phyloP scores from a whole-genome alignment of 2,329 filamentous ascomycete species.

The Corinectria fuckeliana region DNA sequence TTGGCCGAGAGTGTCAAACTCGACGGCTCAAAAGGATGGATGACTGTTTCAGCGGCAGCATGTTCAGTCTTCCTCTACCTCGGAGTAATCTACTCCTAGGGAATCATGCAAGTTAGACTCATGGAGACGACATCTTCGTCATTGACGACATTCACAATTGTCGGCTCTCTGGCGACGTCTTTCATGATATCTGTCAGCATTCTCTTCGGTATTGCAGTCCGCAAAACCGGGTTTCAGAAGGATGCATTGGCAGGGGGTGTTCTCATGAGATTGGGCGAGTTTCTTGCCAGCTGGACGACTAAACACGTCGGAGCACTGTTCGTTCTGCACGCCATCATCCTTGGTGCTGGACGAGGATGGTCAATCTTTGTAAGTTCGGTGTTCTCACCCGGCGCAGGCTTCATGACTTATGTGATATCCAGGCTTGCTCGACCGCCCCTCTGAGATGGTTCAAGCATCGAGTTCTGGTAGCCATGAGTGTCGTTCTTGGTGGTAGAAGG shows the following conservation, averaged over 20 bases:
- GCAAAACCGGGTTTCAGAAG: conserved; percentile 32
- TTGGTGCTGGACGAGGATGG: conserved; percentile 35
- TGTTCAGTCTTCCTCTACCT: conserved; percentile 40
- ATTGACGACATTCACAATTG: conserved; percentile 39
- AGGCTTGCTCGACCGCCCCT: conserved; percentile 36
- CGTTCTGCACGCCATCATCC: conserved; percentile 35
- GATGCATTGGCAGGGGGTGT: conserved; percentile 32
- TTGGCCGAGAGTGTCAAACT: conserved; percentile 11
- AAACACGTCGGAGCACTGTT: conserved; percentile 35
- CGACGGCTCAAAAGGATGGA: conserved; percentile 25
- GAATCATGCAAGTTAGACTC: conserved; percentile 40
- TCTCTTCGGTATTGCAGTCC: conserved; percentile 24
- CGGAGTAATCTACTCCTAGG: conserved; percentile 42
- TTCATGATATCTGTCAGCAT: conserved; percentile 39
- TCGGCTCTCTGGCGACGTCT: conserved; percentile 38
- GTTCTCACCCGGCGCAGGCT: not conserved
- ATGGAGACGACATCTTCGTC: conserved; percentile 32
- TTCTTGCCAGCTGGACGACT: conserved; percentile 38
- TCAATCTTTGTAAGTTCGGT: conserved; percentile 33
- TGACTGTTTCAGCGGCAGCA: conserved; percentile 26
- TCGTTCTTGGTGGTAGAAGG: conserved; percentile 41
- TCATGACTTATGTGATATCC: not conserved
- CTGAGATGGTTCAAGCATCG: conserved; percentile 38
- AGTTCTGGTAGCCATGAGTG: conserved; percentile 37
- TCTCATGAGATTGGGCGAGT: conserved; percentile 40